A percentile compares a stretch with the other conserved stretches of the same genome.
Conservation (phyloP, 495 filamentous ascomycete genomes). For the Annulohypoxylon moriforme region DNA sequence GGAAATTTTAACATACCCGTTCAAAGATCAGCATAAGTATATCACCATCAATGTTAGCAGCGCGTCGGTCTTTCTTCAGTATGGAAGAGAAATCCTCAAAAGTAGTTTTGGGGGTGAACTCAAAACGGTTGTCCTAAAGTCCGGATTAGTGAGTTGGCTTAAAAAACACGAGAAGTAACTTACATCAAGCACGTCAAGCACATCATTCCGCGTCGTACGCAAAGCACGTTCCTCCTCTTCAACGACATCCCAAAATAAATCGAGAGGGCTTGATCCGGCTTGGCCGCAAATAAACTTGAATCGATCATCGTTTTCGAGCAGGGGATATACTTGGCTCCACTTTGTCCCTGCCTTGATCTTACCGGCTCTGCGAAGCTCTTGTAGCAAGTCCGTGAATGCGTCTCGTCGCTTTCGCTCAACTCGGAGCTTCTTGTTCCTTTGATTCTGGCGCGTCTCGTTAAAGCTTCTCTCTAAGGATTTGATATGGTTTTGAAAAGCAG, state of each 20-base stretch:
- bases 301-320: conserved; percentile 83
- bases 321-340: conserved; percentile 84
- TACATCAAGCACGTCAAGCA: conserved; percentile 91
- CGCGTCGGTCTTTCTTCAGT: conserved; percentile 84
- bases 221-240: conserved; percentile 92
- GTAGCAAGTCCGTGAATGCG: conserved; percentile 76
- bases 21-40: conserved; percentile 83
- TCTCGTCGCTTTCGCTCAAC: conserved; percentile 89
- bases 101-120: conserved; percentile 85
- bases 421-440: conserved; percentile 81
- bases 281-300: conserved; percentile 89
- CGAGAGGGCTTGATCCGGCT: conserved; percentile 87
- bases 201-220: conserved; percentile 82
- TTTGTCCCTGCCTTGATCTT: conserved; percentile 92
- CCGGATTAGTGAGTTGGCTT: conserved; percentile 8
- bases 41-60: conserved; percentile 82
- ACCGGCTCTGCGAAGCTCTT: conserved; percentile 76
- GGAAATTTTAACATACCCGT: conserved; percentile 57
- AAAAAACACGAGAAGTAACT: conserved; percentile 48
- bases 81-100: conserved; percentile 85
- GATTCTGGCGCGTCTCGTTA: conserved; percentile 87
- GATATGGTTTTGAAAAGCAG: conserved; percentile 93
- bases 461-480: conserved; percentile 88
- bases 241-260: conserved; percentile 96
- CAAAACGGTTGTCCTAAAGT: conserved; percentile 84